Conservation (phyloP, 495 filamentous ascomycete species). For the Penicillium herquei region DNA sequence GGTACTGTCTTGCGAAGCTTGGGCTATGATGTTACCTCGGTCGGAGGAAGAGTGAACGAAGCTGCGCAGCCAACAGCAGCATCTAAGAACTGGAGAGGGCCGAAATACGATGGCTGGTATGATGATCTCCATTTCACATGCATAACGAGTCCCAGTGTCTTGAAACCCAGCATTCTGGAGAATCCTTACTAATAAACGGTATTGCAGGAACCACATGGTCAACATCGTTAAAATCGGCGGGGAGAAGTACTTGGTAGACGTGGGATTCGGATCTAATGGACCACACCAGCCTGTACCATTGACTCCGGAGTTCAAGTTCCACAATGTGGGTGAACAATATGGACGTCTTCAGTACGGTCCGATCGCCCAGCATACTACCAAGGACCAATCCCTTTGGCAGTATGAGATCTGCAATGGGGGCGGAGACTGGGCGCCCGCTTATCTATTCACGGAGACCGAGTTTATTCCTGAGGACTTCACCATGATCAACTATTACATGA, state of each 20-base stretch:
- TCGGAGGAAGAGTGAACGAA: conserved; percentile 4
- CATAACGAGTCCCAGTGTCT: too few relatives aligned
- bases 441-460: conserved; percentile 56
- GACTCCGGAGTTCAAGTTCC: conserved; percentile 28
- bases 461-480: conserved; percentile 53
- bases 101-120: conserved; percentile 22
- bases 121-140: background rate
- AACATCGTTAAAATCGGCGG: conserved; percentile 57
- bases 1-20: conserved; percentile 56
- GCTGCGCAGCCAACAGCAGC: conserved; percentile 17
- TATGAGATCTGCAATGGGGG: conserved; percentile 47
- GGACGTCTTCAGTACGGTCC: conserved; percentile 40
- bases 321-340: conserved; percentile 40
- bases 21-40: conserved; percentile 47
- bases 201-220: conserved; percentile 55
- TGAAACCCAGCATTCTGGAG: background rate
- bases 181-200: background rate
- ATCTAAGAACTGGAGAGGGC: conserved; percentile 13
- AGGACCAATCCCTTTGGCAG: conserved; percentile 47
- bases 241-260: conserved; percentile 57
- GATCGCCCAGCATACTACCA: conserved; percentile 3
- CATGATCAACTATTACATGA: conserved; percentile 55
- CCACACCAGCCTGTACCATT: conserved; percentile 50
- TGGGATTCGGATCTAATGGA: conserved; percentile 62
- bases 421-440: conserved; percentile 49